Evolutionary conservation across 345 rosid species (phyloP).

Genomic region (Eucalyptus paniculata): DNA sequence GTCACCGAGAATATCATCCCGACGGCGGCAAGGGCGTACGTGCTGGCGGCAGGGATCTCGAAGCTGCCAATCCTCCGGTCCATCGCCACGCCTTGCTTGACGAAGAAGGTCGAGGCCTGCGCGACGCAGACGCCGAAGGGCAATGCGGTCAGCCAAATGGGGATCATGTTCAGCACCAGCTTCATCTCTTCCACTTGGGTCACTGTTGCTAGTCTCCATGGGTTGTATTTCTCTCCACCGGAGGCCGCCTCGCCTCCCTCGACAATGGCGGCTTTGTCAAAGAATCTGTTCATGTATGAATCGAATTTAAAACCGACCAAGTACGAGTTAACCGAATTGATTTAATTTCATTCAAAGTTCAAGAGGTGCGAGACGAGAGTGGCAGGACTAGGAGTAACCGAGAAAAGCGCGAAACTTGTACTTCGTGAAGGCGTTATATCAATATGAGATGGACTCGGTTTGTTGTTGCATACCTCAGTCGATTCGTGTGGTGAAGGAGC

Average conservation of each 20-base stretch:
- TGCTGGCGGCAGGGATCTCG: conserved; percentile 31
- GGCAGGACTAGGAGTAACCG: not conserved
- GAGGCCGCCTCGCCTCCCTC: not conserved
- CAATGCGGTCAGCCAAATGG: conserved; percentile 12
- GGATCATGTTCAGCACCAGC: conserved; percentile 11
- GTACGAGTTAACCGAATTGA: not conserved
- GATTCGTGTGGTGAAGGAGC: conserved; percentile 17
- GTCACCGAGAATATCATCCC: conserved; percentile 24
- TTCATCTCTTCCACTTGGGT: conserved; percentile 32
- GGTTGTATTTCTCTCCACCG: not conserved
- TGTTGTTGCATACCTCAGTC: conserved; percentile 7
- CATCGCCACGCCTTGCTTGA: conserved; percentile 24
- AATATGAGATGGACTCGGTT: not conserved
- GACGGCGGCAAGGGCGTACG: conserved; percentile 15
- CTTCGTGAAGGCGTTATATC: not conserved
- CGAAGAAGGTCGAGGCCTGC: conserved; percentile 11
- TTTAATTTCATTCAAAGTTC: not conserved
- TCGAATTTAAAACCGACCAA: not conserved
- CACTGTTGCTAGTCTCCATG: conserved; percentile 10
- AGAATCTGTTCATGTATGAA: not conserved
- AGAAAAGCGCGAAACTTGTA: not conserved
- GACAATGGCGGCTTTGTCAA: conserved; percentile 16
- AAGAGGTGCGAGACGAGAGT: not conserved
- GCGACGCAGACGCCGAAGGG: not conserved
- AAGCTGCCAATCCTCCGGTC: conserved; percentile 27